Percentiles rank a stretch among this genome's conserved stretches.
Conservation (phyloP, 305 asterid genomes). For the Ilex paraguariensis region DNA sequence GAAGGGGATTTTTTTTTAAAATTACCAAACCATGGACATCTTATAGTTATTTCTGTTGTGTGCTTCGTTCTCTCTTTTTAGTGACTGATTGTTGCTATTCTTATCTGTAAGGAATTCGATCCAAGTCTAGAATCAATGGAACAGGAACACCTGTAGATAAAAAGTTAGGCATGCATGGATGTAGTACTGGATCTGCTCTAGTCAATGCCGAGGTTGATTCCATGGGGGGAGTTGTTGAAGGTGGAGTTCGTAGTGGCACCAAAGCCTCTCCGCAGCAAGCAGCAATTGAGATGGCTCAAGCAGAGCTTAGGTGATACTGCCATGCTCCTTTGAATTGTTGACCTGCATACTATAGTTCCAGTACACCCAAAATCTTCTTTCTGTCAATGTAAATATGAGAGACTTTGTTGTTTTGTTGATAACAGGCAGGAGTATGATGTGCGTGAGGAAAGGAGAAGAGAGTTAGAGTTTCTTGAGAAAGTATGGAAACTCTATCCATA, state of each 20-base stretch:
- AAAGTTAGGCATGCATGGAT: slow-evolving; percentile 71
- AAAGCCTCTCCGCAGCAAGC: slow-evolving; percentile 62
- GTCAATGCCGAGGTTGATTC: slow-evolving; percentile 68
- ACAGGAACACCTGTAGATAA: slow-evolving; percentile 33
- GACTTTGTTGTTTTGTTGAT: slow-evolving; percentile 12
- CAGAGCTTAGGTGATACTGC: slow-evolving; percentile 70
- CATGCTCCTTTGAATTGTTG: slow-evolving; percentile 17
- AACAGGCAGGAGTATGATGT: slow-evolving; percentile 79
- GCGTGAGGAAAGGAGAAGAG: slow-evolving; percentile 81
- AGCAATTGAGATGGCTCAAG: slow-evolving; percentile 75
- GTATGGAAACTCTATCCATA: slow-evolving; percentile 45
- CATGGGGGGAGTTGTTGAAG: slow-evolving; percentile 93
- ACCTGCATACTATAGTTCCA: neutral
- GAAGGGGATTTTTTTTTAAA: slow-evolving; percentile 10
- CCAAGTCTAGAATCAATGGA: slow-evolving; percentile 34
- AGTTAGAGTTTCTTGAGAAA: slow-evolving; percentile 87
- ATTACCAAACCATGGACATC: neutral
- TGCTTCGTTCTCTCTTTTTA: slow-evolving; percentile 7
- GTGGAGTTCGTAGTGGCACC: slow-evolving; percentile 64
- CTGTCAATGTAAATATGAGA: too few relatives aligned
- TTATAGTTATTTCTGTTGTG: neutral
- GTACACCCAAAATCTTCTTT: too few relatives aligned
- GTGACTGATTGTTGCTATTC: neutral
- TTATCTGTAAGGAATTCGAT: slow-evolving; percentile 21
- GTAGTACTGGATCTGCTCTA: slow-evolving; percentile 46